Base-by-base conservation (phyloP, 2,329 filamentous ascomycete genomes). In the Phoma sp. region DNA sequence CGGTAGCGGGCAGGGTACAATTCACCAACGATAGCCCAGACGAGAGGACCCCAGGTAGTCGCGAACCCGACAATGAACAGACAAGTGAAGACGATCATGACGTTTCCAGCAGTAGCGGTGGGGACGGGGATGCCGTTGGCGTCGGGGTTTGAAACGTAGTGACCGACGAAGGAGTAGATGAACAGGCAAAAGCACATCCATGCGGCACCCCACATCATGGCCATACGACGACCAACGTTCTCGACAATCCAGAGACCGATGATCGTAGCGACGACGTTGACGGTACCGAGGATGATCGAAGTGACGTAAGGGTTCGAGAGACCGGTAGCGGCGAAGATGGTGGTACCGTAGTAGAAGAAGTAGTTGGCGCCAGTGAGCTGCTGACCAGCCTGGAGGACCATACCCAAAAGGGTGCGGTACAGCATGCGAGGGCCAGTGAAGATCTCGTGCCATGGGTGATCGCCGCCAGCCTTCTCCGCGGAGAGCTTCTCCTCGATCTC, bases 321-420 rank as follows among this genome's bases (percentile, higher is more conserved):
- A 25, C 76, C 76, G 3, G 74, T 76, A 2, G 74, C 69, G 7
- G 64, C 49, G 67, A 81, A 81, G 47, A 81, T 78, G 10, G 76
- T 76, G 10, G 77, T 80, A 2, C 78, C 78, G 59, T 80, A 81
- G 69, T 80, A 80, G 72, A 88, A 88, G 77, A 87, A 87, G 75
- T 85, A 88, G 74, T 88, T 88, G 58, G 84, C 85, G 42, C 87
- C 87, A 2, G 86, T 89, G 6, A 90, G 77, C 70, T 90, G 87
- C 72, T 90, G 87, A 11, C 86, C 83, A 33, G 84, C 82, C 72
- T 89, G 85, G 2, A 90, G 80, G 5, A 79, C 71, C 47, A 89
- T 83, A 29, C 87, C 87, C 0, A 90, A 78, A 0, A 84, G 48
- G 1, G 85, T 87, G 26, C 87, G 83, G 73, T 89, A 86, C 7